Conservation (phyloP, 1,139 yeast species). For the Hyphopichia khmerensis region DNA sequence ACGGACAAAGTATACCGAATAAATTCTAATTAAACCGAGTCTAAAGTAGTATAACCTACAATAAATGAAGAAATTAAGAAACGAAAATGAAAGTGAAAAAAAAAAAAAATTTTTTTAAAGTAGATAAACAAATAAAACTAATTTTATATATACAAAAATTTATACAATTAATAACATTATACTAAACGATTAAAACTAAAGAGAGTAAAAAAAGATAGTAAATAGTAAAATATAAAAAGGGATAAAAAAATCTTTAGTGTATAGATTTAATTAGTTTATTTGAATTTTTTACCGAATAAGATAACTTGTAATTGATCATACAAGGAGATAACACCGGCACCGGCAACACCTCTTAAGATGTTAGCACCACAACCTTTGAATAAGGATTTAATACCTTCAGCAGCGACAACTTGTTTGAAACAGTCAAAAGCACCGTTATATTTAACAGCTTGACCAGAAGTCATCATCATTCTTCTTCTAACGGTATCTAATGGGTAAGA, state of each 20-base stretch:
- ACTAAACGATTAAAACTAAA: neutral
- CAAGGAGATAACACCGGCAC: slow-evolving; percentile 56
- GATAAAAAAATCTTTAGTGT: slow-evolving; percentile 3
- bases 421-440: slow-evolving; percentile 53
- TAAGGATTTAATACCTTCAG: slow-evolving; percentile 51
- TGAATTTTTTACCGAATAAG: slow-evolving; percentile 51
- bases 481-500: slow-evolving; percentile 56
- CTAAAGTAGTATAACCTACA: no score
- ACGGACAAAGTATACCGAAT: no score
- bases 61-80: no score
- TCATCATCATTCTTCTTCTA: slow-evolving; percentile 61
- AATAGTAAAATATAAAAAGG: neutral
- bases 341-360: slow-evolving; percentile 60
- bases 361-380: slow-evolving; percentile 59
- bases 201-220: neutral
- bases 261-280: slow-evolving; percentile 19
- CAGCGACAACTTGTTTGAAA: slow-evolving; percentile 49
- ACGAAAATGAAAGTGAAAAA: neutral
- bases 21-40: no score
- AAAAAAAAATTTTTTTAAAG: neutral
- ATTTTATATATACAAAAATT: slow-evolving; percentile 2
- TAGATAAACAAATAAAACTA: neutral
- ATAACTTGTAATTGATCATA: slow-evolving; percentile 54
- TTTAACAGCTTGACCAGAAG: slow-evolving; percentile 56
- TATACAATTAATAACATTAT: slow-evolving; percentile 1